Conservation (phyloP, 352 stramenopile genomes). For the Blastocystis hominis region DNA sequence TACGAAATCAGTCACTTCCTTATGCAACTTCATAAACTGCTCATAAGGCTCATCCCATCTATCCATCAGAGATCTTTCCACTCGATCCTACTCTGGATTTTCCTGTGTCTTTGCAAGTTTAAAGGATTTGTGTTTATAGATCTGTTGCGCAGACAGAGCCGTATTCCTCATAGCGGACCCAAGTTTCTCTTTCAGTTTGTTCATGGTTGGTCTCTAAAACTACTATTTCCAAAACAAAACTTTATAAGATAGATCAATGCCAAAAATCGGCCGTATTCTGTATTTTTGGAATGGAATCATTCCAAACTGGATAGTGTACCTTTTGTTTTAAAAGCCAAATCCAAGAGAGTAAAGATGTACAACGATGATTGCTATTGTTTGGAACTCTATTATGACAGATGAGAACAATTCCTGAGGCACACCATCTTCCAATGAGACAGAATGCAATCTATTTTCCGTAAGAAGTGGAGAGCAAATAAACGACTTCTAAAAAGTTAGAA, state of each 20-base stretch:
- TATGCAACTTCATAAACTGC: constrained; percentile 39
- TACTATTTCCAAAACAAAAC: neutral
- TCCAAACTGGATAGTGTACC: no score
- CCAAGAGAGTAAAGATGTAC: no score
- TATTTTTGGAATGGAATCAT: neutral
- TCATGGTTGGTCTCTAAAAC: constrained; percentile 20
- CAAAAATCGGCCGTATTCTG: neutral
- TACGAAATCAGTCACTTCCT: constrained; percentile 54
- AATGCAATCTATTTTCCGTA: no score
- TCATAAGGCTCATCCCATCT: constrained; percentile 49
- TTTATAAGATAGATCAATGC: neutral
- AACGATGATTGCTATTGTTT: no score
- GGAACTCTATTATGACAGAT: no score
- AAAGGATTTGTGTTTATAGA: constrained; percentile 57
- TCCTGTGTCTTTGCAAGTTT: constrained; percentile 56
- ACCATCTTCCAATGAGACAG: no score
- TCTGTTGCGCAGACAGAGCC: constrained; percentile 47
- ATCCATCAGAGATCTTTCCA: neutral
- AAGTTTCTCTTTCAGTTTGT: constrained; percentile 56
- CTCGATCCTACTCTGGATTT: constrained; percentile 45
- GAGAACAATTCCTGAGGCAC: no score
- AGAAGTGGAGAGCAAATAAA: no score
- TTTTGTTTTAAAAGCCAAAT: no score
- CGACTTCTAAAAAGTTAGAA: no score
- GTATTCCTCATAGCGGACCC: constrained; percentile 32